These are phyloP conservation scores for Russula sp. DNA, from an alignment of 768 basidiomycete species.

Conservation along the genomic window DNA sequence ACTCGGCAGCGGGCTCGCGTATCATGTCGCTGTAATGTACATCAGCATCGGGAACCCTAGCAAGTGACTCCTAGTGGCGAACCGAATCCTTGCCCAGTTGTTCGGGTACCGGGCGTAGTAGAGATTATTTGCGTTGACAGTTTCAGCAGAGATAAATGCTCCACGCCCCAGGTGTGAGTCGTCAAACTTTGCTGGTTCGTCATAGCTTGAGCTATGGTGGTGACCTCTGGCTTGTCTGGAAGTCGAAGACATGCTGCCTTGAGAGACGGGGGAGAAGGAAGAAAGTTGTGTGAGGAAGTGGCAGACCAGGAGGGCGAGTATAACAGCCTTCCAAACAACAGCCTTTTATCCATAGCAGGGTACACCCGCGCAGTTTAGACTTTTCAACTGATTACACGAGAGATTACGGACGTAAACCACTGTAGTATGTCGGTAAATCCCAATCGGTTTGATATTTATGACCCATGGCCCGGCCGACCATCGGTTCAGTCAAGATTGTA, in stretches of 20 bases:
- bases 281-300: background rate
- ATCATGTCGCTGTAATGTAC: background rate
- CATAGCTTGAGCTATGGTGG: constrained; percentile 4
- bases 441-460: background rate
- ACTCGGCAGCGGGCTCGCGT: constrained; percentile 28
- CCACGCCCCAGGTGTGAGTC: background rate
- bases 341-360: background rate
- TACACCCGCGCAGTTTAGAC: background rate
- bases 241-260: constrained; percentile 9
- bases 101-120: constrained; percentile 21
- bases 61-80: background rate
- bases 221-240: background rate
- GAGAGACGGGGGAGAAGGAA: too few species aligned
- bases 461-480: background rate
- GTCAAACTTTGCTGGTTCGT: background rate
- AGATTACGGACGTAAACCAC: background rate
- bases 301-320: background rate
- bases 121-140: background rate
- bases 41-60: background rate
- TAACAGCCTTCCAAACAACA: background rate
- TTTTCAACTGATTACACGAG: background rate
- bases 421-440: background rate
- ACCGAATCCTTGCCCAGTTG: constrained; percentile 25
- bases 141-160: background rate
- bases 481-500: background rate